phyloP scores from a whole-genome alignment of 345 rosid genomes.

The Melastoma malabathricum region DNA sequence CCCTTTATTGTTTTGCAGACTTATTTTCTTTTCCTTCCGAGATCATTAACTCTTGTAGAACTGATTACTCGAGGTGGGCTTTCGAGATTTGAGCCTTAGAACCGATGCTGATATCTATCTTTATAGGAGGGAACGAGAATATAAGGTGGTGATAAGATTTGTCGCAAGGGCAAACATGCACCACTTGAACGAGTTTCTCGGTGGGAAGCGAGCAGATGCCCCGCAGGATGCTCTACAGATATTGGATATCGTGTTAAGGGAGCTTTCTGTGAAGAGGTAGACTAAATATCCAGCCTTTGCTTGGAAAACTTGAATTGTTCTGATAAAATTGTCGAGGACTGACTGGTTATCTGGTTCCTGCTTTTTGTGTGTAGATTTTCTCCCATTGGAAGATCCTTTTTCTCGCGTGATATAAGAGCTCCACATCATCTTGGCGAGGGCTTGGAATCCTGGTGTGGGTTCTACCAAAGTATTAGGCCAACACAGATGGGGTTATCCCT shows the following conservation, averaged over 20 bases:
- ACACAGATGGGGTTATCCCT: slow-evolving; percentile 96
- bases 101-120: slow-evolving; percentile 5
- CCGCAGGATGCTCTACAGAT: slow-evolving; percentile 89
- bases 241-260: slow-evolving; percentile 84
- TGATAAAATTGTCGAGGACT: too few species aligned
- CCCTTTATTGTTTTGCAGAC: too few species aligned
- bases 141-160: slow-evolving; percentile 71
- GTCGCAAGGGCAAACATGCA: slow-evolving; percentile 80
- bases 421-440: slow-evolving; percentile 90
- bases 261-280: slow-evolving; percentile 70
- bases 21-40: too few species aligned
- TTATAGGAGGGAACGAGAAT: slow-evolving; percentile 68
- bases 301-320: too few species aligned
- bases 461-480: slow-evolving; percentile 93
- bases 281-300: background rate
- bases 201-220: slow-evolving; percentile 83
- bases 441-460: slow-evolving; percentile 97
- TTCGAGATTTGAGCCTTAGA: background rate
- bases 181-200: slow-evolving; percentile 76
- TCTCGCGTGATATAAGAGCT: slow-evolving; percentile 66
- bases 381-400: slow-evolving; percentile 86
- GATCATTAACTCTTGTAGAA: too few species aligned
- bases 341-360: background rate
- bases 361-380: slow-evolving; percentile 35
- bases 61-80: too few species aligned